phyloP scores from a whole-genome alignment of 768 basidiomycete genomes.

The Mycena capillaripes region DNA sequence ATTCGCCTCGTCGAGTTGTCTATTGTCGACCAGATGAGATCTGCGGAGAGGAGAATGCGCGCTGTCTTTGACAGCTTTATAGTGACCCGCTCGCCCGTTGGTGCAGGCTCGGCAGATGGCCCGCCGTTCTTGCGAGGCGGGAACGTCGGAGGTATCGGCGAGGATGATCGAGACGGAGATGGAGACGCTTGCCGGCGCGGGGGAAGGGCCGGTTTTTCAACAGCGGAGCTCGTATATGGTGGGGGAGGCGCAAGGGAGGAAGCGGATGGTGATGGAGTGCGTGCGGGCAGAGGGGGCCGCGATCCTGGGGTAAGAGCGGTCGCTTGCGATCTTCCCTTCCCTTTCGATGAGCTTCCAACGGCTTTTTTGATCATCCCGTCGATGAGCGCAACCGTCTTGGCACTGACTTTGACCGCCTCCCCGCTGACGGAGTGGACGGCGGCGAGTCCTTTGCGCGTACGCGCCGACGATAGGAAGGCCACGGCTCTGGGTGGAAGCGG shows the following conservation, averaged over 20 bases:
- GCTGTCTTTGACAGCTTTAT: conserved; percentile 56
- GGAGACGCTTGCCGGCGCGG: conserved; percentile 40
- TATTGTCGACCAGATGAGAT: conserved; percentile 74
- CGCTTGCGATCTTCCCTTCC: conserved; percentile 22
- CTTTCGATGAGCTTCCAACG: conserved; percentile 63
- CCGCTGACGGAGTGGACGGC: conserved; percentile 75
- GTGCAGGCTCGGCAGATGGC: conserved; percentile 1
- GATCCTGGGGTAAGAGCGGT: conserved; percentile 11
- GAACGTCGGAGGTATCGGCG: conserved; percentile 51
- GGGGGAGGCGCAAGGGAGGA: conserved; percentile 37
- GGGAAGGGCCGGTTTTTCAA: conserved; percentile 39
- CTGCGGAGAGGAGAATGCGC: conserved; percentile 71
- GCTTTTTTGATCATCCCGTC: conserved; percentile 72
- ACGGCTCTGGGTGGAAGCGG: conserved; percentile 59
- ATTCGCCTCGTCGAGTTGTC: conserved; percentile 70
- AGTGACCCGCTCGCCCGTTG: conserved; percentile 4
- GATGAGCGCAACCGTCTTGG: conserved; percentile 71
- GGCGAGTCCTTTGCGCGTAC: conserved; percentile 68
- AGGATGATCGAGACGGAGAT: conserved; percentile 48
- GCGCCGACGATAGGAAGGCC: conserved; percentile 72
- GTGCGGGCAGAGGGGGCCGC: conserved; percentile 41
- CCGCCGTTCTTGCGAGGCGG: conserved; percentile 45
- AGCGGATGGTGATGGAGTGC: conserved; percentile 27
- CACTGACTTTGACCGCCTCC: conserved; percentile 75
- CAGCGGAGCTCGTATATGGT: conserved; percentile 22